Evolutionary conservation across 2,329 filamentous ascomycete species (phyloP), one percentile per base, ranked within the genome.

Genomic region (Microsporum canis): DNA sequence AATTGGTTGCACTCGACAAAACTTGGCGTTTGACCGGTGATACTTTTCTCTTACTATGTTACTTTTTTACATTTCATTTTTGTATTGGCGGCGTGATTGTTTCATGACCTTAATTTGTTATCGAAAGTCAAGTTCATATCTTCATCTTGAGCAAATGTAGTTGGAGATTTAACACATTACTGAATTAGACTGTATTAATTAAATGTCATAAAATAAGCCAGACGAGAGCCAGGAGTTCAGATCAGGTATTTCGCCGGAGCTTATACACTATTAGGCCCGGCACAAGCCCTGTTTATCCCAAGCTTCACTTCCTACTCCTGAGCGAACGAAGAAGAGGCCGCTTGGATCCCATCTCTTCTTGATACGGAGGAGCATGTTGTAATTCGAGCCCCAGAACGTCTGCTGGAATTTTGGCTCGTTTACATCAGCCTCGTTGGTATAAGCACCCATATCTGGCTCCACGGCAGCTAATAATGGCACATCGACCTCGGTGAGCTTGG

Each of bases 311-410:
- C 62, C 59, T 64, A 84, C 80, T 3, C 73, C 77, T n/a, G 74
- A 77, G 4, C 66, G 67, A 8, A 76, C 78, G 59, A 80, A 80
- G 39, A 80, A 80, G 5, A 83, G 59, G 2, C 68, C 68, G 0
- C 70, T 47, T 3, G 76, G 76, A 63, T 79, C 77, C 64, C 73
- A 77, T 60, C 74, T 72, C 7, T 67, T 63, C 71, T 79, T 78
- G 33, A 79, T 67, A 5, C 63, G 6, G 3, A 70, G 65, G 29
- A 78, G 66, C 1, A 62, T 67, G 0, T 63, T 63, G 57, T 78
- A 78, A 62, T 76, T 78, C 3, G 59, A 62, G 3, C 77, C 76
- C 63, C 75, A 79, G 65, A 77, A 79, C 0, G 70, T 61, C 34
- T 71, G 57, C 66, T 77, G 68, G 66, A 71, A 77, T 63, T 76